phyloP scores from a whole-genome alignment of 441 rosid species.

The Adansonia gregorii region DNA sequence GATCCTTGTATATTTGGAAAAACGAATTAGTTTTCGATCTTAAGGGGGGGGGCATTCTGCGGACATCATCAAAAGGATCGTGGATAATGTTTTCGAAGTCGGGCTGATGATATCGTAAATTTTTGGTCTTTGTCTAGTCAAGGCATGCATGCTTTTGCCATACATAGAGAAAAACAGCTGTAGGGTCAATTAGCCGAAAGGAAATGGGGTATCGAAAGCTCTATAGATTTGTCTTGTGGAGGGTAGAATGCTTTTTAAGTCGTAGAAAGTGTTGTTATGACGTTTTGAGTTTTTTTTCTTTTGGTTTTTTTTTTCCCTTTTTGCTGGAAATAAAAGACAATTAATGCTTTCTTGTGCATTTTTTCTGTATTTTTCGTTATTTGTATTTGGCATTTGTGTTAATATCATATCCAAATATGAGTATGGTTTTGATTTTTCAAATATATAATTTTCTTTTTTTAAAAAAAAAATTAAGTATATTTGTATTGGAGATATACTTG shows the following conservation, averaged over 20 bases:
- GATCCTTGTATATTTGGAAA: constrained; percentile 46
- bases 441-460: too few relatives aligned
- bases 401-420: too few relatives aligned
- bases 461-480: too few relatives aligned
- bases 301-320: constrained; percentile 2
- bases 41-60: constrained; percentile 27
- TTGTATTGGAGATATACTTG: too few relatives aligned
- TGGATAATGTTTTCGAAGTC: constrained; percentile 30
- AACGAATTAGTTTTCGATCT: constrained; percentile 29
- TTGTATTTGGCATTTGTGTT: neutral
- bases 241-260: constrained; percentile 31
- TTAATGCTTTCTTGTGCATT: neutral
- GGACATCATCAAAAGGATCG: constrained; percentile 24
- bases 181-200: constrained; percentile 30
- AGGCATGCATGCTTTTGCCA: constrained; percentile 33
- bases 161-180: constrained; percentile 20
- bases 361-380: neutral
- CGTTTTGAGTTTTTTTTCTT: constrained; percentile 18
- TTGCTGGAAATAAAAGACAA: constrained; percentile 37
- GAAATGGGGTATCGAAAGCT: constrained; percentile 35
- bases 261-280: constrained; percentile 34
- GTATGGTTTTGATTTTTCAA: too few relatives aligned
- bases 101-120: constrained; percentile 34
- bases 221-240: constrained; percentile 48
- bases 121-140: constrained; percentile 40